Percentiles rank a stretch among this genome's conserved stretches.
Conservation (phyloP, 768 basidiomycete species). For the Cystobasidium tubakii region DNA sequence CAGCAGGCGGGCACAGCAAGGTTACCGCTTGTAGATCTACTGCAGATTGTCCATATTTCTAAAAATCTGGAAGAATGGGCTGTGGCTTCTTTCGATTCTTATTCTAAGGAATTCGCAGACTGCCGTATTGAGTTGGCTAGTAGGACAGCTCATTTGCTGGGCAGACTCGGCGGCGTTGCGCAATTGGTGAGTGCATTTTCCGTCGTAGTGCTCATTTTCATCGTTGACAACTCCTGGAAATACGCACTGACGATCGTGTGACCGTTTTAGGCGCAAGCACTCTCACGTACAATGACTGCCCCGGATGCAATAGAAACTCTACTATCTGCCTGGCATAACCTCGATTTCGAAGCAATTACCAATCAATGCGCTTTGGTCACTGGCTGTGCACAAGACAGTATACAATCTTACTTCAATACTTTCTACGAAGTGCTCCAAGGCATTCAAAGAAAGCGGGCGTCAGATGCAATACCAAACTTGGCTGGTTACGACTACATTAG, state of each 20-base stretch:
- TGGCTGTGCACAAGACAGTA: constrained; percentile 1
- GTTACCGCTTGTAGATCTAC: neutral
- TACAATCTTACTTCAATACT: constrained; percentile 13
- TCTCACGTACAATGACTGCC: neutral
- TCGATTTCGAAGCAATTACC: constrained; percentile 27
- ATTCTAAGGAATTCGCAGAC: constrained; percentile 6
- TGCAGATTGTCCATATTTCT: neutral
- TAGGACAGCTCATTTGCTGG: constrained; percentile 15
- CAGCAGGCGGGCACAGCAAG: neutral
- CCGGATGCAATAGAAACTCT: neutral
- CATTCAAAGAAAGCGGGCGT: neutral
- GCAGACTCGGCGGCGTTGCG: neutral
- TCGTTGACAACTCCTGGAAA: too few relatives aligned
- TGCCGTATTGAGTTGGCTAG: constrained; percentile 34
- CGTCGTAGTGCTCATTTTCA: too few relatives aligned
- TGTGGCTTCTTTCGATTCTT: neutral
- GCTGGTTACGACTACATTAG: neutral
- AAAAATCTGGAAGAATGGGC: constrained; percentile 27
- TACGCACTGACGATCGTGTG: too few relatives aligned
- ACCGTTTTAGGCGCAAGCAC: constrained; percentile 2
- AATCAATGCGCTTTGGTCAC: constrained; percentile 35
- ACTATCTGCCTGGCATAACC: neutral
- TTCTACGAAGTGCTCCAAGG: neutral
- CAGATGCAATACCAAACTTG: neutral
- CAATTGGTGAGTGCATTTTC: constrained; percentile 12